Base-by-base conservation (phyloP, 2,329 filamentous ascomycete species). In the Botrytis cinerea region DNA sequence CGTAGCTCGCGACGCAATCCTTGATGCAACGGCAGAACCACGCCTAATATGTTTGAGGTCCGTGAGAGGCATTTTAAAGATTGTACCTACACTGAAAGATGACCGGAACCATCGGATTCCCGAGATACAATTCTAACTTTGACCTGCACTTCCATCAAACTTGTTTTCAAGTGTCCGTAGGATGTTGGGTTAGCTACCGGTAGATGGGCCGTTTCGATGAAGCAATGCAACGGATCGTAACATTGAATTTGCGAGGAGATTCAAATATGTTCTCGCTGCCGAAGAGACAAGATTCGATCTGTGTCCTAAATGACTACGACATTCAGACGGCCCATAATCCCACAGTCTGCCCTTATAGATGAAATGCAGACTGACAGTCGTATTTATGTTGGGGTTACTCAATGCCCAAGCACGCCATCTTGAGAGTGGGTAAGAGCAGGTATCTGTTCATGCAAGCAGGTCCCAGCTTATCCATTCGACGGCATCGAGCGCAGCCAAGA, bases 381-480 rank as follows among this genome's bases (percentile, higher is more conserved):
- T 59, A 40, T 70, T 40, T 12, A 59, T 70, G 67, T 35, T 38
- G 67, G 38, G n/a, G 38, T 32, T 60, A 8, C 32, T 51, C 38
- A 32, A 70, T 45, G 28, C 48, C 28, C 32, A 43, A 70, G 35
- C 32, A 45, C 46, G 67, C n/a, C 38, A 57, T n/a, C 35, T 43
- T 5, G n/a, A 70, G 40, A 32, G 38, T 35, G 60, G n/a, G 46
- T 20, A 28, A n/a, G 6, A 38, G 38, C 38, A 12, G 20, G 16
- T 60, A 18, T 70, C n/a, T 70, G 6, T 60, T 70, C 67, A 40
- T 25, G n/a, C 38, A 57, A 70, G 67, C 38, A n/a, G 51, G 60
- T 70, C 48, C 48, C 22, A 60, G 51, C 38, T 60, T 70, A 38
- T 60, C 32, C 38, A 14, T 45, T 70, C 14, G 43, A 40, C 20